Conservation (phyloP, 176 grass and related monocot species). For the Bothriochloa decipiens region DNA sequence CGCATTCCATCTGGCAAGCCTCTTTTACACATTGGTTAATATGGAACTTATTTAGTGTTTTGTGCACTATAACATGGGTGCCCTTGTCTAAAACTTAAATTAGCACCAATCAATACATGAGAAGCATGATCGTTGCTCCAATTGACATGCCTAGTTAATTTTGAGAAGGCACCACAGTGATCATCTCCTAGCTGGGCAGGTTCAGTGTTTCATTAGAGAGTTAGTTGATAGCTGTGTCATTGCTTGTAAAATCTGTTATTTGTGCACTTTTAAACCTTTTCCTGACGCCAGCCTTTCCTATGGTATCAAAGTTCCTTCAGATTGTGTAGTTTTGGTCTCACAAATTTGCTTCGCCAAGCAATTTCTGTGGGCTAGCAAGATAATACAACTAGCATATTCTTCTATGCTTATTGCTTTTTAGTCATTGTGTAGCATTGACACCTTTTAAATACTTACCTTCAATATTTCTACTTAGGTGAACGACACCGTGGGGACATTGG, state of each 20-base stretch:
- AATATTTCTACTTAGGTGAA: conserved; percentile 69
- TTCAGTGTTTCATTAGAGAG: conserved; percentile 1
- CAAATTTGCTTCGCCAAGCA: background rate
- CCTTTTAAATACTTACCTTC: conserved; percentile 22
- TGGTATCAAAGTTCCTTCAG: background rate
- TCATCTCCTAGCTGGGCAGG: background rate
- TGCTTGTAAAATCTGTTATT: conserved; percentile 14
- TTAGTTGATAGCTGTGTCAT: background rate
- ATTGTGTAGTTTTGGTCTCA: background rate
- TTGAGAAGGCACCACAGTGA: background rate
- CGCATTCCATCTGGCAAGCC: background rate
- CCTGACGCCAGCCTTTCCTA: background rate
- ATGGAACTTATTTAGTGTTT: background rate
- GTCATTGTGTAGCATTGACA: background rate
- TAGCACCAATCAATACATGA: background rate
- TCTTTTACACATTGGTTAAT: conserved; percentile 20
- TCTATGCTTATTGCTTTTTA: conserved; percentile 25
- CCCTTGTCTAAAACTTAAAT: background rate
- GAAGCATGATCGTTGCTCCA: background rate
- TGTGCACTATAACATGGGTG: background rate
- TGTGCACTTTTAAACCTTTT: conserved; percentile 4
- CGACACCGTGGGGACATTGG: conserved; percentile 96
- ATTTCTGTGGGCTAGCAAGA: background rate
- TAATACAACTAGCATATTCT: background rate
- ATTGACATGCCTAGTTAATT: background rate